Percentiles rank a stretch among this genome's conserved stretches.
phyloP scores from a whole-genome alignment of 2,329 filamentous ascomycete species.

The Exophiala spinifera region DNA sequence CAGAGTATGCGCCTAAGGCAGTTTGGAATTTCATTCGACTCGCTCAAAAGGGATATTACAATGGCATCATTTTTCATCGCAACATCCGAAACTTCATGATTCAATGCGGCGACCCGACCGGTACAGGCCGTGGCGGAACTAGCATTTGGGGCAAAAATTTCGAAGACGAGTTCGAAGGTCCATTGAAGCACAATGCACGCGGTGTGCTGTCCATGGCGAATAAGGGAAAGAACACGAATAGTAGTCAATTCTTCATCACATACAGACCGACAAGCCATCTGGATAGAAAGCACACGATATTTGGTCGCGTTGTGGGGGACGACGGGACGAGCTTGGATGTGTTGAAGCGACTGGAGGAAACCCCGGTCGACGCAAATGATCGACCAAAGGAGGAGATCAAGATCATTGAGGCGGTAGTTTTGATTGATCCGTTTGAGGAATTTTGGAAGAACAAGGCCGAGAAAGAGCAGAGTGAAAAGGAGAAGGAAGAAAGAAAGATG shows the following conservation, averaged over 20 bases:
- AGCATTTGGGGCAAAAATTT: slow-evolving; percentile 96
- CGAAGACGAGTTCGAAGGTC: slow-evolving; percentile 87
- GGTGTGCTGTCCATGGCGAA: slow-evolving; percentile 94
- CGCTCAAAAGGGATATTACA: slow-evolving; percentile 87
- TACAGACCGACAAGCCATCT: slow-evolving; percentile 83
- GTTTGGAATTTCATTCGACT: slow-evolving; percentile 96
- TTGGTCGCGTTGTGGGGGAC: slow-evolving; percentile 79
- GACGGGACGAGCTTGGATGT: slow-evolving; percentile 49
- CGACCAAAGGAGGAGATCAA: slow-evolving; percentile 73
- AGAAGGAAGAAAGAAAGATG: slow-evolving; percentile 29
- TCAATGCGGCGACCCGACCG: slow-evolving; percentile 90
- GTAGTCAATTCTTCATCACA: slow-evolving; percentile 89
- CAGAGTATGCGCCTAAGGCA: slow-evolving; percentile 85
- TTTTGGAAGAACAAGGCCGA: slow-evolving; percentile 74
- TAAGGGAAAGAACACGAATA: slow-evolving; percentile 97
- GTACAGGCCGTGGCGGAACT: slow-evolving; percentile 83
- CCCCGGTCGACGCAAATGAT: slow-evolving; percentile 71
- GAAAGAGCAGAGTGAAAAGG: slow-evolving; percentile 54
- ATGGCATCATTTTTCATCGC: slow-evolving; percentile 76
- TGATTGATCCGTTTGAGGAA: slow-evolving; percentile 93
- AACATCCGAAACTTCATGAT: slow-evolving; percentile 98
- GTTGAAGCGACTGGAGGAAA: slow-evolving; percentile 72
- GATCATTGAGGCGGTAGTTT: slow-evolving; percentile 79
- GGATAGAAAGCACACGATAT: slow-evolving; percentile 95
- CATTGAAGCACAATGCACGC: slow-evolving; percentile 74